These are phyloP conservation scores for Kluyveromyces sp. DNA, from an alignment of 1,139 yeast genomes.

Conservation along the genomic window DNA sequence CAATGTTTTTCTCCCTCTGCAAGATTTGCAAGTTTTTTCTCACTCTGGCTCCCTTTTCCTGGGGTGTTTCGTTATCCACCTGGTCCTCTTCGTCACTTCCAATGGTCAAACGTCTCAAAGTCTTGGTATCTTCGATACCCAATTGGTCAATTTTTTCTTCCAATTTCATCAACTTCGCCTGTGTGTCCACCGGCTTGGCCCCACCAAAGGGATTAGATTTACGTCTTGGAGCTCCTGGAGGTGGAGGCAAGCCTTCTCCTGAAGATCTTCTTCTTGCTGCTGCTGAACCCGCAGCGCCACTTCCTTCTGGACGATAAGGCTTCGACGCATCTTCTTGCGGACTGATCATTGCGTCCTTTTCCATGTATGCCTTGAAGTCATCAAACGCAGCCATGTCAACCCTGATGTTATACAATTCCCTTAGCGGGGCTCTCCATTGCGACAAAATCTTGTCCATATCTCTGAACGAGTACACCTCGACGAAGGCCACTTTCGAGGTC, in stretches of 20 bases:
- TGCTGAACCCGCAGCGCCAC: background rate
- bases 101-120: conserved; percentile 38
- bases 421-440: conserved; percentile 26
- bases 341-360: conserved; percentile 20
- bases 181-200: conserved; percentile 49
- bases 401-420: conserved; percentile 24
- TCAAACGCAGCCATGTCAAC: conserved; percentile 25
- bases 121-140: conserved; percentile 47
- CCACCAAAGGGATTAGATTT: conserved; percentile 46
- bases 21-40: conserved; percentile 9
- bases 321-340: conserved; percentile 25
- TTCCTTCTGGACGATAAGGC: conserved; percentile 15
- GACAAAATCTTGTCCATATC: conserved; percentile 40
- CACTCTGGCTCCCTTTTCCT: conserved; percentile 11
- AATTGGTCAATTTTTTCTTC: conserved; percentile 44
- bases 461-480: conserved; percentile 43
- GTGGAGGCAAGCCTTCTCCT: conserved; percentile 8
- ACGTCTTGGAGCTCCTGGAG: conserved; percentile 30
- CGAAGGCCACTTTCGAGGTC: conserved; percentile 51
- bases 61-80: conserved; percentile 3
- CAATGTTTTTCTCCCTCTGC: conserved; percentile 15
- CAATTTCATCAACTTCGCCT: conserved; percentile 41
- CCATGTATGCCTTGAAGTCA: conserved; percentile 29
- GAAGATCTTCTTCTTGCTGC: conserved; percentile 4
- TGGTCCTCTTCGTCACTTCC: conserved; percentile 12